A percentile compares a stretch with the other conserved stretches of the same genome.
Conservation (phyloP, 805 yeast species). For the Candida multigemmis region DNA sequence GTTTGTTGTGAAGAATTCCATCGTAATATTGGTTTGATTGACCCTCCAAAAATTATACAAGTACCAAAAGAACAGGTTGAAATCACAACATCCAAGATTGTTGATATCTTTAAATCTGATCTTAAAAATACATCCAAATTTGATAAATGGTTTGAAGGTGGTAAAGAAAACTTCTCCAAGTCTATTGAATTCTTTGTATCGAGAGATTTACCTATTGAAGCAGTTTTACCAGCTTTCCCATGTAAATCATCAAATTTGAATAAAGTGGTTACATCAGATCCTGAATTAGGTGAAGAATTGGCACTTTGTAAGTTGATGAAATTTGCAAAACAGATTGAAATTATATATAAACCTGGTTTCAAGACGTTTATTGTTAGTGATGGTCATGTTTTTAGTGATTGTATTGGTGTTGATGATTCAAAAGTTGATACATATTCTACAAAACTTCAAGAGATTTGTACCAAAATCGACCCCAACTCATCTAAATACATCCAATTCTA, state of each 20-base stretch:
- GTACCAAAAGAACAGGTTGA: conserved; percentile 5
- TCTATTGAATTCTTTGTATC: conserved; percentile 40
- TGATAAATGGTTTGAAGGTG: conserved; percentile 44
- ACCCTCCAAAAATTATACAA: conserved; percentile 2
- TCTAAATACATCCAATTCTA: conserved; percentile 20
- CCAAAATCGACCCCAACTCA: conserved; percentile 8
- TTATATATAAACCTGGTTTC: conserved; percentile 46
- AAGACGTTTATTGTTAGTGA: conserved; percentile 51
- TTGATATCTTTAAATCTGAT: conserved; percentile 35
- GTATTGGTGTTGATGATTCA: conserved; percentile 51
- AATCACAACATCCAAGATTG: too few relatives aligned
- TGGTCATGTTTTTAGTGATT: conserved; percentile 59
- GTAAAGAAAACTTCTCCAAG: conserved; percentile 32
- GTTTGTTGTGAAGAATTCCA: too few relatives aligned
- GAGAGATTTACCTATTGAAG: conserved; percentile 39
- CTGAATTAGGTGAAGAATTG: conserved; percentile 44
- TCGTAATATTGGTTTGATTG: too few relatives aligned
- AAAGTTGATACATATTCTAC: conserved; percentile 40
- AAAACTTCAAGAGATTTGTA: conserved; percentile 34
- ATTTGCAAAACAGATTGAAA: conserved; percentile 17
- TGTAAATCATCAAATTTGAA: conserved; percentile 51
- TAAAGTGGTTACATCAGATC: conserved; percentile 39
- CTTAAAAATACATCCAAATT: conserved; percentile 37
- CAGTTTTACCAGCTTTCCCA: conserved; percentile 57
- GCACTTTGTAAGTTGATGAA: conserved; percentile 21